Conservation (phyloP, 768 basidiomycete genomes). For the Auricularia auricula-judae region DNA sequence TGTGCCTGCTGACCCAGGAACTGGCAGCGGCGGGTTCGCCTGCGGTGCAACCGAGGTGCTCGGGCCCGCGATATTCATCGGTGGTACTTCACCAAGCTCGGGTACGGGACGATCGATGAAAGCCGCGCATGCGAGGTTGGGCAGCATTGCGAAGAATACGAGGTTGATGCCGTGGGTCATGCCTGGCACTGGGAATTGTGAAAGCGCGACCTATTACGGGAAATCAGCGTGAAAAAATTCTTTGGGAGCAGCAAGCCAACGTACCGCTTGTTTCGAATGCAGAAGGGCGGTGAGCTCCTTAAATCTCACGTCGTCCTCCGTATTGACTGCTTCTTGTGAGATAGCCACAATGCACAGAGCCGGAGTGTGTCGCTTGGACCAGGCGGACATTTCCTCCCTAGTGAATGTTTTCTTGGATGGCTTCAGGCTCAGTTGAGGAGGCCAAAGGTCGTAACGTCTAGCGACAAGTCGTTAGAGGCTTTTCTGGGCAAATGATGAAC, state of each 20-base stretch:
- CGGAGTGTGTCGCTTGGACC: conserved; percentile 5
- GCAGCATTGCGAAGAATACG: conserved; percentile 32
- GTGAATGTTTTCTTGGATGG: conserved; percentile 3
- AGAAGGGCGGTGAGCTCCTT: conserved; percentile 32
- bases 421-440: conserved; percentile 3
- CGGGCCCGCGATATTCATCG: background rate
- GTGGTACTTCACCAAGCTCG: background rate
- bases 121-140: background rate
- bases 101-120: background rate
- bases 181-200: conserved; percentile 15
- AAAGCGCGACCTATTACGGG: conserved; percentile 42
- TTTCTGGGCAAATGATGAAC: background rate
- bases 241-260: conserved; percentile 14
- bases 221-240: background rate
- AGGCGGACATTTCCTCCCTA: background rate
- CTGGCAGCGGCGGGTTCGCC: background rate
- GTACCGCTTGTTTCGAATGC: conserved; percentile 32
- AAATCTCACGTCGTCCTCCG: conserved; percentile 34
- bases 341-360: conserved; percentile 1
- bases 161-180: conserved; percentile 34
- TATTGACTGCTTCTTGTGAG: background rate
- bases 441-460: conserved; percentile 9
- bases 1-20: background rate
- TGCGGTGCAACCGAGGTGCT: too few relatives aligned
- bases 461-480: background rate